Percentiles rank a stretch among this genome's conserved stretches.
These are phyloP conservation scores for Claviceps capensis DNA, from an alignment of 2,329 filamentous ascomycete genomes.

Conservation along the genomic window DNA sequence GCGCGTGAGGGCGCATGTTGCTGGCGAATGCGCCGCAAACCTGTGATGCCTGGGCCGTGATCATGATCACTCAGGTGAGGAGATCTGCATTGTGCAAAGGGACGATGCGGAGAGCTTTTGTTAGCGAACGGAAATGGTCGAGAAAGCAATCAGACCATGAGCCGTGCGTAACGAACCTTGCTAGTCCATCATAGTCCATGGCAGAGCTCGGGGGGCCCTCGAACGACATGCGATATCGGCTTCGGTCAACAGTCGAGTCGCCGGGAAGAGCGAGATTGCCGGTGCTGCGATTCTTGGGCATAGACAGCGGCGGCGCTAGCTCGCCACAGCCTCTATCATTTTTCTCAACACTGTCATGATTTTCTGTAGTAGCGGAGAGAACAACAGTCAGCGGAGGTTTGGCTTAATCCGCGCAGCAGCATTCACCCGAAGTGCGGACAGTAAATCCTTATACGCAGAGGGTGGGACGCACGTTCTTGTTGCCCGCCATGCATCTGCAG, in stretches of 20 bases:
- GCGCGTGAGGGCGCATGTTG: constrained; percentile 51
- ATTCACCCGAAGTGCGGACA: neutral
- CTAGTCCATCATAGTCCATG: constrained; percentile 54
- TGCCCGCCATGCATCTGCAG: constrained; percentile 29
- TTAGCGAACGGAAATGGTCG: neutral
- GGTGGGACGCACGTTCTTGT: constrained; percentile 22
- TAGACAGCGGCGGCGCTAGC: constrained; percentile 32
- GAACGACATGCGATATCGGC: constrained; percentile 60
- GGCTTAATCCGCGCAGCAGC: neutral
- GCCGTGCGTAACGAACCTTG: constrained; percentile 42
- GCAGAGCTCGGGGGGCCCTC: constrained; percentile 49
- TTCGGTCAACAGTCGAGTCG: constrained; percentile 38
- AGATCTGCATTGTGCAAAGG: constrained; percentile 40
- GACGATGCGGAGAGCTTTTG: neutral
- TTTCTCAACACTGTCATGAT: constrained; percentile 19
- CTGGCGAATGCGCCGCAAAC: constrained; percentile 87
- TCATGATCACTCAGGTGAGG: constrained; percentile 76
- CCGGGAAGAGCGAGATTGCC: constrained; percentile 40
- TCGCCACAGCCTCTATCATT: constrained; percentile 30
- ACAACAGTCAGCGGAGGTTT: constrained; percentile 7
- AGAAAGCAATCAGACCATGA: constrained; percentile 13
- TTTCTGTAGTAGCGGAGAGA: constrained; percentile 15
- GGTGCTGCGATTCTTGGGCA: constrained; percentile 54
- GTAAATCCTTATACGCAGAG: neutral
- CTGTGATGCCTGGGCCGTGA: constrained; percentile 71